Conservation (phyloP, 1,284 basidiomycete genomes). For the Wolfiporia cocos region DNA sequence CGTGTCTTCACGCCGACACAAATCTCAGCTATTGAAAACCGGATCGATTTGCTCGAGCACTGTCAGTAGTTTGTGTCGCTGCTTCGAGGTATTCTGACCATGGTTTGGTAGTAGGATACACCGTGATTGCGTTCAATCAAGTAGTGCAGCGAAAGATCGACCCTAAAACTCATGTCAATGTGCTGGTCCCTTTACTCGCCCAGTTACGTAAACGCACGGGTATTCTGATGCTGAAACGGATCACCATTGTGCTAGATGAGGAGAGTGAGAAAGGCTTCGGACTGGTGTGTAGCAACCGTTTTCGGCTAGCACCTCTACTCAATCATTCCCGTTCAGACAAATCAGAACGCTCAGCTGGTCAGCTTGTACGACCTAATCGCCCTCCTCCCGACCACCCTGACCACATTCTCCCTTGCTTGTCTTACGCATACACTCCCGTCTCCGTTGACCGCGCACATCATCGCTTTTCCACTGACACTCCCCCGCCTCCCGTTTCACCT, state of each 20-base stretch:
- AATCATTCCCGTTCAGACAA: constrained; percentile 38
- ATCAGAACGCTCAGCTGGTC: constrained; percentile 49
- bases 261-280: constrained; percentile 80
- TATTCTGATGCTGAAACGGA: constrained; percentile 57
- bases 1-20: constrained; percentile 31
- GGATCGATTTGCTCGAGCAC: constrained; percentile 39
- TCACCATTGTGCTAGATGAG: constrained; percentile 69
- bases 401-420: constrained; percentile 73
- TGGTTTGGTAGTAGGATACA: constrained; percentile 64
- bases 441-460: constrained; percentile 74
- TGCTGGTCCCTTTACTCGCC: constrained; percentile 44
- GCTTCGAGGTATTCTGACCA: constrained; percentile 11
- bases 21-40: constrained; percentile 32
- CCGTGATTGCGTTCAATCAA: constrained; percentile 68
- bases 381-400: constrained; percentile 64
- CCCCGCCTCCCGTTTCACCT: constrained; percentile 77
- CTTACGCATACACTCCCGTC: constrained; percentile 79
- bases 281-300: constrained; percentile 38
- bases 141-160: constrained; percentile 63
- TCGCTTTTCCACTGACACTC: constrained; percentile 74
- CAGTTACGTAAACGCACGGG: constrained; percentile 50
- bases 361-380: constrained; percentile 72
- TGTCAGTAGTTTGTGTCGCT: constrained; percentile 33
- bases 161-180: constrained; percentile 58
- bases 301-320: not conserved